phyloP scores from a whole-genome alignment of 2,329 filamentous ascomycete species.

The Claviceps monticola region DNA sequence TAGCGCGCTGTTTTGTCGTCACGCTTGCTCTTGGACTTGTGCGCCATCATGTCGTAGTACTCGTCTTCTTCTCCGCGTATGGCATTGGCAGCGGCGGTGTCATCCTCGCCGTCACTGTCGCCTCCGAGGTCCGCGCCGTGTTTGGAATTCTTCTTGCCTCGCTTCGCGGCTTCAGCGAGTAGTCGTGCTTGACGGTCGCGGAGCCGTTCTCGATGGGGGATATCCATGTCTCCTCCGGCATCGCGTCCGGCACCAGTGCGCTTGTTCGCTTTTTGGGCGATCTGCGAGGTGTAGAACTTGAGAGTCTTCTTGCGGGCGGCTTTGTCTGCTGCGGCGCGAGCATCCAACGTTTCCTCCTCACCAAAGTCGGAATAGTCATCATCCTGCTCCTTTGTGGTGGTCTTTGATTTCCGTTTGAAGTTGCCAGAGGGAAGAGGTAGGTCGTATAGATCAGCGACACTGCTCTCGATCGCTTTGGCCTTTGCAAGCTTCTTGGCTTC shows the following conservation, averaged over 20 bases:
- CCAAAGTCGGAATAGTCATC: constrained; percentile 80
- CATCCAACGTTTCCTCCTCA: constrained; percentile 70
- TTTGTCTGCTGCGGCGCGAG: constrained; percentile 72
- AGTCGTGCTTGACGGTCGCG: constrained; percentile 75
- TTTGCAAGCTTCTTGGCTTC: constrained; percentile 30
- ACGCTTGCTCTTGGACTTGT: constrained; percentile 54
- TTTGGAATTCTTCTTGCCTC: constrained; percentile 53
- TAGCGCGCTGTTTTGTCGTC: constrained; percentile 52
- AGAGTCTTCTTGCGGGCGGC: constrained; percentile 79
- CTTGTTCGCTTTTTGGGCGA: constrained; percentile 86
- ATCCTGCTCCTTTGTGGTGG: constrained; percentile 24
- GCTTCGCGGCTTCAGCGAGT: constrained; percentile 74
- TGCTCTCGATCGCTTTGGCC: constrained; percentile 53
- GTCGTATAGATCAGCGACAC: constrained; percentile 54
- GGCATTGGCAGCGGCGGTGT: constrained; percentile 31
- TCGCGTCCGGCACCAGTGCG: constrained; percentile 59
- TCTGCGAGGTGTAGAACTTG: constrained; percentile 96
- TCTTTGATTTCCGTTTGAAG: constrained; percentile 22
- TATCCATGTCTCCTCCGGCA: constrained; percentile 65
- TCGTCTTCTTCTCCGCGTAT: constrained; percentile 51
- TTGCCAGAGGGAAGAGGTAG: constrained; percentile 39
- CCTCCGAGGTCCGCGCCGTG: constrained; percentile 54
- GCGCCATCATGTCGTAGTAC: constrained; percentile 83
- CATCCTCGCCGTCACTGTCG: constrained; percentile 55
- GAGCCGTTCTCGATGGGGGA: constrained; percentile 80